Base-by-base conservation (phyloP, 129 eudicot genomes). In the Helianthus tuberosus region DNA sequence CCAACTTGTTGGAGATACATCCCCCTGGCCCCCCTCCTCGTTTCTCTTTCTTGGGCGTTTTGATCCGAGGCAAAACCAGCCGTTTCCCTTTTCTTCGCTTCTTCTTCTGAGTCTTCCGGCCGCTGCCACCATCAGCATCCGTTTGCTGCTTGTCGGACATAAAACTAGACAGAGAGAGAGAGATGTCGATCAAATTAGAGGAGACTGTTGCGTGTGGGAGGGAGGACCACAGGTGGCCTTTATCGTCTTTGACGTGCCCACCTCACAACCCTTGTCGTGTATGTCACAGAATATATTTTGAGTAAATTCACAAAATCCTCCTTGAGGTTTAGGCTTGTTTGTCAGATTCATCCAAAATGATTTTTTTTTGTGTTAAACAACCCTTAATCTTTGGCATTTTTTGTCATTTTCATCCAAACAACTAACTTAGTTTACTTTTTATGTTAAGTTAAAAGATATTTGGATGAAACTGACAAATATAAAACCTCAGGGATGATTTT, bases 31-130 rank as follows among this genome's bases (percentile, higher is more conserved):
- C 73, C 47, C 17, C 60, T 47, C 27, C 68, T 48, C 35, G 68
- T 71, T 39, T 43, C 9, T 38, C 11, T 59, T 66, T 80, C 59
- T 83, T 85, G 25, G 8, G 41, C 66, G 66, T 73, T 66, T 80
- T 80, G 29, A 83, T 75, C 75, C 86, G 63, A 76, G 82, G 75
- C 8, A 82, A 47, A 20, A 82, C 79, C 62, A 71, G 62, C 84
- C 61, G 76, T 39, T 80, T 84, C 11, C 75, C 78, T 76, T 65
- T 84, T 54, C 67, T 83, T 12, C 52, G 36, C 52, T 52, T 35
- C 71, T 62, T 47, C 59, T 47, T 46, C 8, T n/a, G 8, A 2
- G 10, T 61, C 77, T 15, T 29, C 49, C 27, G 25, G 8, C 41
- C 59, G 61, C 59, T 49, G 8, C 41, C 59, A 60, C 59, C 60